Evolutionary conservation across 768 basidiomycete genomes (phyloP).

Genomic region (Boletellus ananas): DNA sequence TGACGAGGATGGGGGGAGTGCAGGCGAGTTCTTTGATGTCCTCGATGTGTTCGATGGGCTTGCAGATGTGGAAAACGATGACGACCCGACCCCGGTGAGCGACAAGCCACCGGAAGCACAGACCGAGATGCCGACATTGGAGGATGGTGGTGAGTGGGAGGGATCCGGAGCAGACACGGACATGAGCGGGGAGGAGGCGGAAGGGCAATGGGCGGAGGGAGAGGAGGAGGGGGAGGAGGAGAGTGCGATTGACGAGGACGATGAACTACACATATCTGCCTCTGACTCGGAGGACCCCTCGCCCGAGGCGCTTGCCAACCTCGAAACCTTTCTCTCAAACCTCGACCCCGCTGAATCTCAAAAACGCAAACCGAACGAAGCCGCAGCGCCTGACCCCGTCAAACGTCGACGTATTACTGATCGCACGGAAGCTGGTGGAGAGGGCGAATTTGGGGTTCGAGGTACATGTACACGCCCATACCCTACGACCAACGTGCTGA

Average conservation of each 20-base stretch:
- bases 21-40: slow-evolving; percentile 58
- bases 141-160: slow-evolving; percentile 31
- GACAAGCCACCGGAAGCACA: slow-evolving; percentile 26
- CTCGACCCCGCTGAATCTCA: slow-evolving; percentile 53
- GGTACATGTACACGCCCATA: slow-evolving; percentile 31
- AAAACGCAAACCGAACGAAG: slow-evolving; percentile 48
- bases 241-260: slow-evolving; percentile 30
- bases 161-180: slow-evolving; percentile 23
- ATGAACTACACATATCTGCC: slow-evolving; percentile 46
- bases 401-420: slow-evolving; percentile 65
- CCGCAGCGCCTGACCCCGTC: slow-evolving; percentile 28
- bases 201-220: slow-evolving; percentile 29
- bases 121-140: slow-evolving; percentile 54
- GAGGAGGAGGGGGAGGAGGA: slow-evolving; percentile 29
- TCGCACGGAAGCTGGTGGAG: slow-evolving; percentile 72
- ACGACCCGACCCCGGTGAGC: slow-evolving; percentile 8
- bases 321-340: slow-evolving; percentile 67
- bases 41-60: slow-evolving; percentile 66
- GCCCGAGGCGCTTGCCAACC: slow-evolving; percentile 60
- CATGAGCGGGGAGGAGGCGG: slow-evolving; percentile 28
- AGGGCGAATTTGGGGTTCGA: slow-evolving; percentile 73
- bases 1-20: slow-evolving; percentile 45
- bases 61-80: slow-evolving; percentile 34
- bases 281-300: slow-evolving; percentile 47
- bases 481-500: slow-evolving; percentile 1